Base-by-base conservation (phyloP, 768 basidiomycete genomes). In the Crepidotus variabilis region DNA sequence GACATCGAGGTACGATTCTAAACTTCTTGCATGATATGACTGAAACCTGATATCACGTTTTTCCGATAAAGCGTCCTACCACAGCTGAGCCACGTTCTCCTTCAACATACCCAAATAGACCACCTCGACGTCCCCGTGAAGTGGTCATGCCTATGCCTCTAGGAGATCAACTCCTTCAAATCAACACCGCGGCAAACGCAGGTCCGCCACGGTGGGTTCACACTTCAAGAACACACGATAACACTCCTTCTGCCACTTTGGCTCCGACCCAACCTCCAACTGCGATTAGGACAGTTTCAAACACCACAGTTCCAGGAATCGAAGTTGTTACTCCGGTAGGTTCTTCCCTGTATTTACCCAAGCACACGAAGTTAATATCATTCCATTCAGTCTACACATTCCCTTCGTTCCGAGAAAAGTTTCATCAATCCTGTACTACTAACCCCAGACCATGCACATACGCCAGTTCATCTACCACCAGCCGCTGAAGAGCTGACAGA, bases 261-360 rank as follows among this genome's bases (percentile, higher is more conserved):
- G 23, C 50, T 9, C 45, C 18, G 39, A 2, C n/a, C 1, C 16
- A 22, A 10, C 9, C 47, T 32, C 7, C 20, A 47, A 22, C 16
- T 34, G 22, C 48, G 20, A 33, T 51, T 6, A 48, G 60, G 54
- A 58, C 54, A 6, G 24, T 24, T 21, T 61, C 77, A 0, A 65
- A 66, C 32, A 61, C 64, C 14, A 73, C 70, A 36, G 69, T 80
- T 18, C 75, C 74, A 2, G 69, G 71, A 35, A 81, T 81, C 52
- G 59, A 75, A 35, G 71, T 82, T 28, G 72, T 79, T 63, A 72
- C 80, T 14, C 81, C 80, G 11, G 80, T 81, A 61, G 32, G 75
- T 67, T 20, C 28, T 20, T n/a, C 51, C 22, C n/a, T 10, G 55
- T 49, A 23, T 2, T 34, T 46, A 24, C 24, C 39, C 52, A 14